phyloP scores from a whole-genome alignment of 2,329 filamentous ascomycete genomes.

The Calonectria montana region DNA sequence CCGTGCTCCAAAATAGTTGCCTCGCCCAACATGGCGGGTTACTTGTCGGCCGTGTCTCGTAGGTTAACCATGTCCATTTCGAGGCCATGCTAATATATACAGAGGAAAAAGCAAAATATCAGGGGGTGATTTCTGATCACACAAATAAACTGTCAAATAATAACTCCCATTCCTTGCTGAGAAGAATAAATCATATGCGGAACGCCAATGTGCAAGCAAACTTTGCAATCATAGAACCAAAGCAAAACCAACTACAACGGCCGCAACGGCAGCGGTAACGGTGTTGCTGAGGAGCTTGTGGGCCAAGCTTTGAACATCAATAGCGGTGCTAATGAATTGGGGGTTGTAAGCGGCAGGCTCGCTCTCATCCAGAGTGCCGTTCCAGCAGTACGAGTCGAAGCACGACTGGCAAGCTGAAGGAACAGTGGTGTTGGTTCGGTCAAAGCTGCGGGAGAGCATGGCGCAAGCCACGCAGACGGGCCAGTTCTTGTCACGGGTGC shows the following conservation, averaged over 20 bases:
- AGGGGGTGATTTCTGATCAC: not conserved
- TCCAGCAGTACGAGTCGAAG: constrained; percentile 91
- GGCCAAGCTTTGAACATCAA: constrained; percentile 41
- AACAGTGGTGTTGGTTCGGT: constrained; percentile 74
- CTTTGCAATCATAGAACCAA: constrained; percentile 23
- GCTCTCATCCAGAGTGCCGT: constrained; percentile 70
- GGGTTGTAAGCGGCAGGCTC: constrained; percentile 50
- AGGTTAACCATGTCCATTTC: not conserved
- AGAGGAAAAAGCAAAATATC: not conserved
- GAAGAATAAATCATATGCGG: not conserved
- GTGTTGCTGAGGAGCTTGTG: constrained; percentile 28
- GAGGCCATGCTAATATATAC: not conserved
- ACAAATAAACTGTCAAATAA: constrained; percentile 5
- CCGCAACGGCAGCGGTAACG: constrained; percentile 27
- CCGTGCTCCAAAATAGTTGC: constrained; percentile 5
- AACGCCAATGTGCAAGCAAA: not conserved
- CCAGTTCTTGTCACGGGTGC: constrained; percentile 80
- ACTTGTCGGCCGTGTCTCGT: constrained; percentile 8
- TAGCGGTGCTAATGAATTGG: constrained; percentile 37
- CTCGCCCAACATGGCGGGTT: not conserved
- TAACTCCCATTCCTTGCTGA: constrained; percentile 6
- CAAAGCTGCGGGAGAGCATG: constrained; percentile 80
- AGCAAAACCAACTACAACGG: constrained; percentile 34
- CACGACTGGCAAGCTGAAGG: constrained; percentile 81
- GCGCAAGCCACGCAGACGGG: constrained; percentile 88